Evolutionary conservation across 768 basidiomycete species (phyloP).

Genomic region (Lactarius trivialis): DNA sequence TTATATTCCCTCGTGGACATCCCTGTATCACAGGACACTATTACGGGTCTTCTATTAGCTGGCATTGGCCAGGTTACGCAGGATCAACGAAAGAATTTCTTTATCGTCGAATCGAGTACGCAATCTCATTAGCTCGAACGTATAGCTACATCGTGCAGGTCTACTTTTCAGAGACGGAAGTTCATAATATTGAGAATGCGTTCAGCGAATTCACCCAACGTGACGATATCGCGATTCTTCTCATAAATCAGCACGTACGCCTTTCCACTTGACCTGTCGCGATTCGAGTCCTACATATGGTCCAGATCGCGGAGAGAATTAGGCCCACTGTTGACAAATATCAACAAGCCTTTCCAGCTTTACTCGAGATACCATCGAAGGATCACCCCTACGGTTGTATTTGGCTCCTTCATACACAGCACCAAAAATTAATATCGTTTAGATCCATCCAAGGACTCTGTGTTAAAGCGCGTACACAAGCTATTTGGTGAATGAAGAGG

Average conservation of each 20-base stretch:
- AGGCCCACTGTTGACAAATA: conserved; percentile 92
- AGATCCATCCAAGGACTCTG: conserved; percentile 95
- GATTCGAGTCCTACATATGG: conserved; percentile 8
- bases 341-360: conserved; percentile 90
- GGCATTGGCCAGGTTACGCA: conserved; percentile 90
- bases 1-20: background rate
- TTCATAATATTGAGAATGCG: conserved; percentile 81
- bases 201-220: conserved; percentile 95
- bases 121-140: background rate
- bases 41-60: conserved; percentile 91
- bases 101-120: conserved; percentile 87
- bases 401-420: conserved; percentile 4
- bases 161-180: conserved; percentile 67
- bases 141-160: background rate
- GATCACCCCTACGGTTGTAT: conserved; percentile 92
- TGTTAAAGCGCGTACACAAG: conserved; percentile 95
- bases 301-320: conserved; percentile 94
- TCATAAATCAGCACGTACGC: conserved; percentile 97
- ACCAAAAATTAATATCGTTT: conserved; percentile 23
- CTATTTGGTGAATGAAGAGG: conserved; percentile 76
- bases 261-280: conserved; percentile 1
- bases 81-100: conserved; percentile 94
- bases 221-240: conserved; percentile 89
- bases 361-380: conserved; percentile 97
- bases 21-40: conserved; percentile 66